Base-by-base conservation (phyloP, 108 stramenopile species). In the Pseudonitzschia pungens region DNA sequence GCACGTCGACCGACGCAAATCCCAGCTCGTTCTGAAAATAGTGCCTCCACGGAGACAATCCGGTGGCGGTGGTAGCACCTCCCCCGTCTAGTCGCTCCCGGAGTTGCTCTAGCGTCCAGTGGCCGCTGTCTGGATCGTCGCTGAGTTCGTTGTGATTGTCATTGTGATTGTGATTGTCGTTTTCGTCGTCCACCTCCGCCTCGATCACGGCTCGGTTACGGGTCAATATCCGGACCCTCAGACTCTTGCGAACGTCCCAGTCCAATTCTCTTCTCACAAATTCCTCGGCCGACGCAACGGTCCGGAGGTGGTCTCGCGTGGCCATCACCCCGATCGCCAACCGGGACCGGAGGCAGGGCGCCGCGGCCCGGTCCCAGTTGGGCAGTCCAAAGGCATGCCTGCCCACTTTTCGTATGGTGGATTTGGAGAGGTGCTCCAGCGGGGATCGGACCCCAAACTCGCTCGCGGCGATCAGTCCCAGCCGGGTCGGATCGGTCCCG, bases 361-460 rank as follows among this genome's bases (percentile, higher is more conserved):
- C 90, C 28, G 97, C 97, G 11, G 97, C 97, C 29, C 86, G 79
- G 68, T 96, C 86, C 91, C 94, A 94, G 78, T 97, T 97, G 12
- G 88, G 90, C 48, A 97, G 75, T 5, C 88, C 90, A 41, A 96
- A 62, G 45, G 14, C 14, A 43, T 88, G 81, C 50, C 80, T 79
- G n/a, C 89, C 84, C 11, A 83, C 89, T 8, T 70, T 32, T 45
- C 95, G 78, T 2, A 97, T 95, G 45, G 92, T 70, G 10, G 74
- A 76, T 70, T 97, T 97, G 43, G 91, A 77, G 4, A 92, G 86
- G 20, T 73, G 65, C 51, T 72, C 71, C 16, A 97, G 78, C 9
- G 97, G 97, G 11, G 94, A 94, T 21, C 70, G 79, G 20, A 97
- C 95, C 26, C 72, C 70, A 74, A 87, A 94, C 29, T 88, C 77